Percentiles rank a stretch among this genome's conserved stretches.
Conservation (phyloP, 2,329 filamentous ascomycete genomes). For the Curvularia hawaiiensis region DNA sequence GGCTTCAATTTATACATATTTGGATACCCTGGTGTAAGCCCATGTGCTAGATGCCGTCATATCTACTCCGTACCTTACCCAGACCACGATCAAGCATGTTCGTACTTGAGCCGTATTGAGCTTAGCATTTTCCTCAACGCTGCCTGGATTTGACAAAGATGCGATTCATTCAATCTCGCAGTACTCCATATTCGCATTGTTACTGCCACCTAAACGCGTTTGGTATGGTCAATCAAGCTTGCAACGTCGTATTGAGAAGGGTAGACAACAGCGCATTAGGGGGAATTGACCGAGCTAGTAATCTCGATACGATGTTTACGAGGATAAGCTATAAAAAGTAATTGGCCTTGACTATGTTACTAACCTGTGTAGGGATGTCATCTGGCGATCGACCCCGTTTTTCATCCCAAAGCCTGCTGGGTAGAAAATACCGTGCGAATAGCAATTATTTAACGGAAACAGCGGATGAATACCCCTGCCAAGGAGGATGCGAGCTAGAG, state of each 20-base stretch:
- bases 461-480: not conserved
- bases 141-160: not conserved
- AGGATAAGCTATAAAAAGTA: not conserved
- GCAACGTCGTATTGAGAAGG: not conserved
- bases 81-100: not conserved
- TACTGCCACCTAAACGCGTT: not conserved
- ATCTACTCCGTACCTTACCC: not conserved
- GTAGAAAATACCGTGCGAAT: not conserved
- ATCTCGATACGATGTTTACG: not conserved
- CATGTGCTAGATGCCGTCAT: not conserved
- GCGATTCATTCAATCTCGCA: too few relatives aligned
- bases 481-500: not conserved
- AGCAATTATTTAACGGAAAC: too few relatives aligned
- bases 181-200: not conserved
- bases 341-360: not conserved
- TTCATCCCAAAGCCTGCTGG: not conserved
- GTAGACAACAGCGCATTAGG: not conserved
- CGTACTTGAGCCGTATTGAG: not conserved
- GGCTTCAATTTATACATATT: not conserved
- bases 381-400: not conserved
- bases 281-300: not conserved
- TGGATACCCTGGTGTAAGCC: not conserved
- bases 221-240: too few relatives aligned
- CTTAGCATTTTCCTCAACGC: not conserved
- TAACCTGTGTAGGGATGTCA: not conserved